Evolutionary conservation across 2,329 filamentous ascomycete genomes (phyloP).

Genomic region (Cucurbitaria berberidis): DNA sequence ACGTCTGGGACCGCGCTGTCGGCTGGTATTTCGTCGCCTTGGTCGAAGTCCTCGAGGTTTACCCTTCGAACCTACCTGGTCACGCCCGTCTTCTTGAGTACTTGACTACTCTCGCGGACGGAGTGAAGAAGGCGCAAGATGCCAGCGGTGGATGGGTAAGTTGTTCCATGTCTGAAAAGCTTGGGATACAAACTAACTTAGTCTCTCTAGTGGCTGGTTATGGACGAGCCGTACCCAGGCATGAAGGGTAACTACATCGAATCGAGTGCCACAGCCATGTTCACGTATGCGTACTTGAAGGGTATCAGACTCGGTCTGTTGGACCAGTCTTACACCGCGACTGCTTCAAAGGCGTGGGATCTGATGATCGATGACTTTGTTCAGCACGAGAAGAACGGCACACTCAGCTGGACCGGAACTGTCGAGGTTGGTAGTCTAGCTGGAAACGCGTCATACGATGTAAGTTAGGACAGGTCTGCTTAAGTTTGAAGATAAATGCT

Average conservation of each 20-base stretch:
- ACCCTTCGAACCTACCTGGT: conserved; percentile 49
- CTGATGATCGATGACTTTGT: conserved; percentile 56
- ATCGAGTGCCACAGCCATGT: conserved; percentile 63
- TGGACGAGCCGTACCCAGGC: conserved; percentile 56
- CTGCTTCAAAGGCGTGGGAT: conserved; percentile 54
- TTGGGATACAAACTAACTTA: not conserved
- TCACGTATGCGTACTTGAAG: conserved; percentile 46
- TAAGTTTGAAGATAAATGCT: not conserved
- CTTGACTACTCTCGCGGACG: conserved; percentile 51
- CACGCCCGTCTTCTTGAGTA: conserved; percentile 49
- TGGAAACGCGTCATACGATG: conserved; percentile 58
- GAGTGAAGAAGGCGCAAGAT: conserved; percentile 54
- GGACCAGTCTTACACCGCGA: conserved; percentile 44
- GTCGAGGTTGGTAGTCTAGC: conserved; percentile 60
- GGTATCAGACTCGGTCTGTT: conserved; percentile 42
- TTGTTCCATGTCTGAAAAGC: not conserved
- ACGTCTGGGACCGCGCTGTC: conserved; percentile 48
- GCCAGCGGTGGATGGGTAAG: conserved; percentile 55
- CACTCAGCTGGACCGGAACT: conserved; percentile 59
- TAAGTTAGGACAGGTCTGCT: conserved; percentile 33
- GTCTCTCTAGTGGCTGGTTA: conserved; percentile 59
- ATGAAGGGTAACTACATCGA: conserved; percentile 65
- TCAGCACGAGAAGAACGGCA: conserved; percentile 54
- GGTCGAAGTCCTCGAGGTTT: conserved; percentile 58
- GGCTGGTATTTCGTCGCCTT: conserved; percentile 50